Evolutionary conservation across 345 rosid species (phyloP).

Genomic region (Capsella bursapastoris): DNA sequence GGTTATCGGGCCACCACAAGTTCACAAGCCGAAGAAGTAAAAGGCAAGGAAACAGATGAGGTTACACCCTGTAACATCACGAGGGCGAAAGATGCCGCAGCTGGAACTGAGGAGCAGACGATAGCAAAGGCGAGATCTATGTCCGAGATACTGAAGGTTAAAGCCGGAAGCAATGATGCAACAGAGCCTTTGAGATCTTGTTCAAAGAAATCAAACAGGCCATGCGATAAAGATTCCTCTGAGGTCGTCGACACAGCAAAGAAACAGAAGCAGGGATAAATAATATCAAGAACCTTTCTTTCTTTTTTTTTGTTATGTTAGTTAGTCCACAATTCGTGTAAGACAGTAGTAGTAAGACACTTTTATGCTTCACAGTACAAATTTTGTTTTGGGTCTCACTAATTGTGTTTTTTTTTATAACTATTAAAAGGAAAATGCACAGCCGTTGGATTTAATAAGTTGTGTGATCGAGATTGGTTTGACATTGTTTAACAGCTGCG

Average conservation of each 20-base stretch:
- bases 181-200: background rate
- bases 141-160: conserved; percentile 14
- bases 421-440: background rate
- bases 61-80: conserved; percentile 12
- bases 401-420: no score
- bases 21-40: conserved; percentile 34
- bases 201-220: conserved; percentile 17
- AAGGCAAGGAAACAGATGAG: conserved; percentile 17
- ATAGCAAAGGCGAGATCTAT: conserved; percentile 38
- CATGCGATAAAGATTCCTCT: conserved; percentile 18
- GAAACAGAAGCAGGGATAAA: conserved; percentile 35
- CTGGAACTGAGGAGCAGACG: conserved; percentile 45
- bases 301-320: background rate
- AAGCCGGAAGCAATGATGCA: conserved; percentile 3
- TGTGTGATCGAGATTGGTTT: conserved; percentile 17
- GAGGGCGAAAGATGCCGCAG: conserved; percentile 26
- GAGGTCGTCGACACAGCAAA: background rate
- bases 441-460: conserved; percentile 28
- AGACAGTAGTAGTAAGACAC: no score
- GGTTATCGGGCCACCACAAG: background rate
- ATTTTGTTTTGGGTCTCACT: background rate
- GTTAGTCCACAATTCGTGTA: background rate
- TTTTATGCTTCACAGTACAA: background rate
- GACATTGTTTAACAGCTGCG: conserved; percentile 5
- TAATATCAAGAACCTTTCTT: background rate